Evolutionary conservation across 2,329 filamentous ascomycete genomes (phyloP), one percentile per base, ranked within the genome.

Genomic region (Setomelanomma holmii): DNA sequence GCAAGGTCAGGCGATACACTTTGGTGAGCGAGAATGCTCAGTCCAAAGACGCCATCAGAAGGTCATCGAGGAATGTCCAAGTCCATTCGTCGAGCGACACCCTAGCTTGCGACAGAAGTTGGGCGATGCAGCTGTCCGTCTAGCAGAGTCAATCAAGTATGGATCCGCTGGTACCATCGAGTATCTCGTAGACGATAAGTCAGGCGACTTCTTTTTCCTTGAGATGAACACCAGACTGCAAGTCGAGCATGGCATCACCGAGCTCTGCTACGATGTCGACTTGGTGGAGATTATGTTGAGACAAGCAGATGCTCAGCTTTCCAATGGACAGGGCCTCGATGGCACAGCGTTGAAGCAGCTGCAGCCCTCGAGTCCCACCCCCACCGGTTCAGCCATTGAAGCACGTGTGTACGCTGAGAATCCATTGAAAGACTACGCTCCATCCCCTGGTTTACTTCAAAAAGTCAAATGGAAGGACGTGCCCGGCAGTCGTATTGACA

Each of bases 91-190:
- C 0, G 73, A 76, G 42, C 75, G 66, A 36, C 75, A 80, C 46
- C 71, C 73, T 0, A 71, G 73, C 82, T 86, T 85, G 80, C 88
- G 66, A 73, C 84, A 77, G 82, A 86, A 72, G 83, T 84, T 85
- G 11, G 74, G 78, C 1, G 86, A 87, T 3, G 82, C 89, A 11
- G 90, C 92, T 3, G 89, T 96, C 4, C 84, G 86, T n/a, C 76
- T 86, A 16, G 82, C 82, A 0, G 78, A 80, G 58, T 80, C 78
- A 0, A 78, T 84, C 51, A 75, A 77, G 3, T 96, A 96, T 66
- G 88, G 89, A n/a, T 91, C 89, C 5, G 92, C 91, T 7, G 92
- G 92, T 1, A 96, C 92, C 0, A 89, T 96, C 17, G 92, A 96
- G 75, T 96, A 93, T 68, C 89, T 96, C 38, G 87, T 96, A 4